Base-by-base conservation (phyloP, 2,329 filamentous ascomycete species). In the Penicillium sp. region DNA sequence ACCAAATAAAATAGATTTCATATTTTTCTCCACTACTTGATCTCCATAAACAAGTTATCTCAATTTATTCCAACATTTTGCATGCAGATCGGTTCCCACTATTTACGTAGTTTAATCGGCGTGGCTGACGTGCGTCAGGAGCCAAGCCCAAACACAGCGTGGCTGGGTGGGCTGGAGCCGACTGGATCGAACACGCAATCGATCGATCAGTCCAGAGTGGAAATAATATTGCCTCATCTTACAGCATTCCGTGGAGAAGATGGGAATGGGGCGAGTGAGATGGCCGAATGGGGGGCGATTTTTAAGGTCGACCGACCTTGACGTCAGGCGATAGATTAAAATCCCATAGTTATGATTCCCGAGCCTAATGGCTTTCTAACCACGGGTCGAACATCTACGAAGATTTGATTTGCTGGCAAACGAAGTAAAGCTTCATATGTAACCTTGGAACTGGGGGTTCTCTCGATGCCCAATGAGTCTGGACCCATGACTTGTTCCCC, bases 51-150 rank as follows among this genome's bases (percentile, higher is more conserved):
- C 19, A 23, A 42, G 39, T 42, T 42, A 23, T 21, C 10, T 13
- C 4, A 42, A 42, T 42, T 21, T 21, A 46, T 33, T 11, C 27
- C n/a, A 19, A 47, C 16, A 47, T 47, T 51, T 49, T 50, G 21
- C 49, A 44, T 44, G 55, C 50, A 51, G 42, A 48, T 45, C 26
- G 11, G 46, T 31, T 31, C 19, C 27, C 46, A 48, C 31, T 37
- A 23, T 25, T 50, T 33, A 39, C 31, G 31, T 37, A 50, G 48
- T 49, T 54, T 54, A 52, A 44, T 45, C 29, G 26, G 42, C 49
- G 47, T 54, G 56, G 61, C 50, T 55, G 52, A 58, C 43, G 42
- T 62, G 61, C 59, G 54, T 29, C 33, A 26, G n/a, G 4, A 39
- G 39, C 43, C 50, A 19, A 35, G 48, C 39, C 49, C 48, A 54